Evolutionary conservation across 2,329 filamentous ascomycete species (phyloP).

Genomic region (Diaporthe amygdali): DNA sequence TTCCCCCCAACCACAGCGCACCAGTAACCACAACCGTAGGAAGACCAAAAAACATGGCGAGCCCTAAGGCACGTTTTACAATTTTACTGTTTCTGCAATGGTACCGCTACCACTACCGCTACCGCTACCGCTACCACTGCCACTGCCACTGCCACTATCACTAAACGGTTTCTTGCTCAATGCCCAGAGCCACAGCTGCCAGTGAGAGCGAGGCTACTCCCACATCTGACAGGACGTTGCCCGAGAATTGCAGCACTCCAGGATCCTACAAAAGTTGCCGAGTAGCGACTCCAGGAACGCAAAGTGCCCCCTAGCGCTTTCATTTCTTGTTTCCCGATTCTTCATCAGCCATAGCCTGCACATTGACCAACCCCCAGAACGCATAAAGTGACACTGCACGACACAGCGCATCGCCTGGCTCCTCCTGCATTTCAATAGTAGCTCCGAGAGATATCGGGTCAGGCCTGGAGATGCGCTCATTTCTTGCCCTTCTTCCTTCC

Average conservation of each 20-base stretch:
- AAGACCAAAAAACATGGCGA: neutral
- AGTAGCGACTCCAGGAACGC: neutral
- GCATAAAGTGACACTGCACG: neutral
- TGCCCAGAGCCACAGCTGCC: neutral
- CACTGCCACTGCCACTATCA: neutral
- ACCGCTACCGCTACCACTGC: neutral
- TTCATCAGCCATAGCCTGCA: neutral
- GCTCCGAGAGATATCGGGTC: neutral
- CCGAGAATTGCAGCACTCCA: neutral
- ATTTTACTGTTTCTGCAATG: neutral
- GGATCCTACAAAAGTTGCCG: neutral
- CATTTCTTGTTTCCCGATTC: neutral
- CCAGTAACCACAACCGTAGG: neutral
- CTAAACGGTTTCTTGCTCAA: neutral
- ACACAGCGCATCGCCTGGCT: neutral
- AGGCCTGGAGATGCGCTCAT: conserved; percentile 39
- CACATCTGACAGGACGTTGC: neutral
- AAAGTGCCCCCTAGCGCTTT: no score
- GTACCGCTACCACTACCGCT: neutral
- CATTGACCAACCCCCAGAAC: neutral
- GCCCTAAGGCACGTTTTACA: neutral
- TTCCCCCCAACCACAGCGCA: neutral
- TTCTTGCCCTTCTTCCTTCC: conserved; percentile 92
- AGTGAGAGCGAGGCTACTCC: neutral
- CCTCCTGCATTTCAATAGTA: neutral